Base-by-base conservation (phyloP, 495 filamentous ascomycete genomes). In the Podospora comata region DNA sequence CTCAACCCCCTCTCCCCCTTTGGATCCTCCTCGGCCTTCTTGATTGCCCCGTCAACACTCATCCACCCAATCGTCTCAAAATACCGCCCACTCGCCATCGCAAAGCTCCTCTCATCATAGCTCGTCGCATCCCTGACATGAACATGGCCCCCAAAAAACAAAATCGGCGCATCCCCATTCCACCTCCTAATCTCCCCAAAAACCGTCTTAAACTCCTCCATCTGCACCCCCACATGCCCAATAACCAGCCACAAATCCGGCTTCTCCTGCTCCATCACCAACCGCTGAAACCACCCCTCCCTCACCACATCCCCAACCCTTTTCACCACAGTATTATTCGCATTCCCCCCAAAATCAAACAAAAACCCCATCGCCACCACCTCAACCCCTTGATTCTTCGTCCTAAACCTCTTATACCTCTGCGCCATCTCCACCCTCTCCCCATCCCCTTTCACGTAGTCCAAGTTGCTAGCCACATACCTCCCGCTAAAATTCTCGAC, bases 41-140 rank as follows among this genome's bases (percentile, higher is more conserved):
- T 79, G 26, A 80, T 76, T 30, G 94, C 80, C 6, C 92, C 93
- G 56, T 88, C 83, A 64, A 98, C 90, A 11, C 93, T 96, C 87
- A 96, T 86, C 82, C 93, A 99, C 5, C 95, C 95, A 62, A 97
- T 88, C n/a, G 96, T 98, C 79, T 99, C 95, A 85, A 97, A 93
- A 77, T 97, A 99, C 2, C 94, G 85, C n/a, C 95, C 95, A 73
- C 91, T 93, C 39, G 93, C 93, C 16, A 99, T 79, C 0, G 88
- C 95, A 67, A 89, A 90, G 1, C 94, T 90, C 69, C 90, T 91
- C 58, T 83, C 80, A 75, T 98, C 95, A 73, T 91, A 98, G 61
- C 86, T 85, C 19, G 83, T 87, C 74, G 90, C 95, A 72, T 99
- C 93, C 5, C 95, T 87, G 57, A 97, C 90, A 75, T 99, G 95